Conservation (phyloP, 345 rosid genomes). For the Trapa bicornis region DNA sequence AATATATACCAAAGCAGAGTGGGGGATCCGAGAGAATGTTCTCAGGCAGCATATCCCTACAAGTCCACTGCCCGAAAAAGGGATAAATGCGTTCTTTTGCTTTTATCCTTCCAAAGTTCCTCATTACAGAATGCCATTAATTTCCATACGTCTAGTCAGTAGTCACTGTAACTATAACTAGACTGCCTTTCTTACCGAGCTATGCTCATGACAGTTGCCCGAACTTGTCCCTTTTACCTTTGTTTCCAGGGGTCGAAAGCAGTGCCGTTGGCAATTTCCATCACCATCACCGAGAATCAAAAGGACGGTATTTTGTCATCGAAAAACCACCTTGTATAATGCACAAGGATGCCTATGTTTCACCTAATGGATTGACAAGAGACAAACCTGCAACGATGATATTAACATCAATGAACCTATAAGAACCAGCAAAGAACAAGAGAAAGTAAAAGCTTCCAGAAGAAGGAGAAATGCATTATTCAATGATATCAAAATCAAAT, state of each 20-base stretch:
- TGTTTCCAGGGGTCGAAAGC: neutral
- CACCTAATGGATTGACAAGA: constrained; percentile 7
- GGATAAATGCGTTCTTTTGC: neutral
- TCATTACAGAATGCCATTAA: neutral
- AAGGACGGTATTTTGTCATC: no score
- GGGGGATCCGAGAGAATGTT: constrained; percentile 1
- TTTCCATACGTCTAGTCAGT: neutral
- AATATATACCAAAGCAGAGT: constrained; percentile 1
- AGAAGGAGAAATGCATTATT: neutral
- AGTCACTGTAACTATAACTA: neutral
- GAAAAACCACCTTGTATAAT: neutral
- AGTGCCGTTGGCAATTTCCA: neutral
- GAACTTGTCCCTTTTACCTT: neutral
- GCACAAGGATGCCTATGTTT: neutral
- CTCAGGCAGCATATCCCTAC: neutral
- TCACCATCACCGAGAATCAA: neutral
- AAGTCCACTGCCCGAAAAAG: neutral
- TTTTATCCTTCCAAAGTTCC: neutral
- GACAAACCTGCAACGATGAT: constrained; percentile 36
- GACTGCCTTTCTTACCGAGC: neutral
- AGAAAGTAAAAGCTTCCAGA: constrained; percentile 2
- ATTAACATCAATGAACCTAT: neutral
- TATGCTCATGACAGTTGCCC: neutral
- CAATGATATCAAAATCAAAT: neutral
- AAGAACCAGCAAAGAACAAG: neutral